Evolutionary conservation across 768 basidiomycete genomes (phyloP).

Genomic region (Leccinum longicurvipes): DNA sequence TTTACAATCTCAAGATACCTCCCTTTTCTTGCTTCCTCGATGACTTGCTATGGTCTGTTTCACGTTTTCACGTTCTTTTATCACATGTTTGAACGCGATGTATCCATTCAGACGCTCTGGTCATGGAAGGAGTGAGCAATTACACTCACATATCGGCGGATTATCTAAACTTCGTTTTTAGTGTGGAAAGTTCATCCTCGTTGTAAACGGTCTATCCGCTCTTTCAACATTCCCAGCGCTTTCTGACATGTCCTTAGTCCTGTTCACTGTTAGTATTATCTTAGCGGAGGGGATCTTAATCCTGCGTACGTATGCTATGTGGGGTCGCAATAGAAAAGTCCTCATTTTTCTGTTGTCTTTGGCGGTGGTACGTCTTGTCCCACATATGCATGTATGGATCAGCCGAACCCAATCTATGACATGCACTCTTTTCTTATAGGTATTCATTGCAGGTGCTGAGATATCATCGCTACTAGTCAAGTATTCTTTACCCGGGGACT

Average conservation of each 20-base stretch:
- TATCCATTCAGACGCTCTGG: constrained; percentile 8
- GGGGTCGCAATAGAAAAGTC: constrained; percentile 17
- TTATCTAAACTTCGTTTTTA: constrained; percentile 1
- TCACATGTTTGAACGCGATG: neutral
- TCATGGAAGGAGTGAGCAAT: constrained; percentile 1
- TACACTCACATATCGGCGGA: neutral
- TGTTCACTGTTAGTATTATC: constrained; percentile 15
- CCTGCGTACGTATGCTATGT: constrained; percentile 27
- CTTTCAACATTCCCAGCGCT: neutral
- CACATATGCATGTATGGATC: neutral
- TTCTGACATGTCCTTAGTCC: constrained; percentile 8
- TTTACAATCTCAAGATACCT: constrained; percentile 29
- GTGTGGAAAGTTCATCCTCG: constrained; percentile 19
- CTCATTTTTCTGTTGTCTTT: constrained; percentile 17
- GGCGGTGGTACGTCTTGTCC: constrained; percentile 13
- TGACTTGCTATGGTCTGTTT: constrained; percentile 20
- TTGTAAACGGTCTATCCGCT: constrained; percentile 16
- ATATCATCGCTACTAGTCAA: constrained; percentile 3
- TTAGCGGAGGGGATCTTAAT: constrained; percentile 21
- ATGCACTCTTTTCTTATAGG: constrained; percentile 1
- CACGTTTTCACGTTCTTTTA: neutral
- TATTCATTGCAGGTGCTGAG: constrained; percentile 16
- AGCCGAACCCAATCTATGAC: neutral
- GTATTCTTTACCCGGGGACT: constrained; percentile 15
- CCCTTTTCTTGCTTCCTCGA: constrained; percentile 15